phyloP scores from a whole-genome alignment of 2,329 filamentous ascomycete species.

The Penicillium brasilianum region DNA sequence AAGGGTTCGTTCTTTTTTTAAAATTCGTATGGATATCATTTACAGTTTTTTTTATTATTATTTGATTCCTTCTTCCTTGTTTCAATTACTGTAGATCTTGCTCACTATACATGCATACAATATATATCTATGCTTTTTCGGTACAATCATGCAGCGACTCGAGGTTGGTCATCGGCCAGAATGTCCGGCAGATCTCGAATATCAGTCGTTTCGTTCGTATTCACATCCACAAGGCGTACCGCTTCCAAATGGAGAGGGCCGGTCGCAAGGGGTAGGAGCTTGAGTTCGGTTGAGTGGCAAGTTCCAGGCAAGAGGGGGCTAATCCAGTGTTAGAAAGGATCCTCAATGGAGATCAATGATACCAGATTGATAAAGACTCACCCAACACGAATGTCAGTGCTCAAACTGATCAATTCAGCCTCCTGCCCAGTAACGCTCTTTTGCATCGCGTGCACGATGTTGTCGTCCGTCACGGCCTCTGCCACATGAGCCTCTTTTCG shows the following conservation, averaged over 20 bases:
- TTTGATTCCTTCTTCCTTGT: no score
- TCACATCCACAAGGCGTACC: conserved; percentile 60
- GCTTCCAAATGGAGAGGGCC: conserved; percentile 60
- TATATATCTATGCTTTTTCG: background rate
- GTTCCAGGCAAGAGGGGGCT: conserved; percentile 60
- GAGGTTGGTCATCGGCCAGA: conserved; percentile 45
- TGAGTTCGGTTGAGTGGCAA: conserved; percentile 62
- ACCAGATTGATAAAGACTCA: conserved; percentile 40
- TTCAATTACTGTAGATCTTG: background rate
- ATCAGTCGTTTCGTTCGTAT: conserved; percentile 60
- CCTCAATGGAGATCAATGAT: background rate
- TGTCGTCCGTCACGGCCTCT: conserved; percentile 62
- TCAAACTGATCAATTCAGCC: conserved; percentile 61
- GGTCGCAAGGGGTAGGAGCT: conserved; percentile 57
- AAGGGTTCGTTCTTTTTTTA: background rate
- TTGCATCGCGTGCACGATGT: conserved; percentile 61
- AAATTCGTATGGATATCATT: background rate
- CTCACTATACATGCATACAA: background rate
- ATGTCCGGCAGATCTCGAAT: conserved; percentile 63
- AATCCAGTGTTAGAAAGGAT: background rate
- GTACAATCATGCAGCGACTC: conserved; percentile 10
- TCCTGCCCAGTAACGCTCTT: conserved; percentile 55
- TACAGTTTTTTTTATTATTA: no score
- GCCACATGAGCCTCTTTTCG: conserved; percentile 49
- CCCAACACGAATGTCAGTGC: conserved; percentile 63